These are phyloP conservation scores for Lactarius sp. DNA, from an alignment of 768 basidiomycete species.

Conservation along the genomic window DNA sequence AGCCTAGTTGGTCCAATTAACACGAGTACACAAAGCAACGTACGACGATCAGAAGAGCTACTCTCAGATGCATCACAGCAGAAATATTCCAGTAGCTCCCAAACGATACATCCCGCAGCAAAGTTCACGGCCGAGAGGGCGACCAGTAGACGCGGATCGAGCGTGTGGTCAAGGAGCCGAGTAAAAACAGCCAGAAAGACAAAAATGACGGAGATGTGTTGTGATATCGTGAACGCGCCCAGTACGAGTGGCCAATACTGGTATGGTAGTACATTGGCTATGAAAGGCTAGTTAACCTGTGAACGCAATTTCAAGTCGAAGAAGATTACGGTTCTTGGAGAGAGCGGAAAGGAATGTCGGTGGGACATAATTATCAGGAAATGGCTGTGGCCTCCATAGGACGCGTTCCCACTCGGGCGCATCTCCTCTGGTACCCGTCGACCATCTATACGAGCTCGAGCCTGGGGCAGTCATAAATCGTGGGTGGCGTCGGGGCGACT, in stretches of 20 bases:
- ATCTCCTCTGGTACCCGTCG: not conserved
- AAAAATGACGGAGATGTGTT: constrained; percentile 78
- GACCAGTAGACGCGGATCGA: constrained; percentile 68
- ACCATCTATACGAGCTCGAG: not conserved
- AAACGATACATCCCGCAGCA: constrained; percentile 53
- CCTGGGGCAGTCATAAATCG: too few relatives aligned
- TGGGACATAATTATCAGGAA: constrained; percentile 85
- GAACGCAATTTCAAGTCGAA: not conserved
- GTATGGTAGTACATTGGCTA: constrained; percentile 79
- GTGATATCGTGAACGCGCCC: constrained; percentile 70
- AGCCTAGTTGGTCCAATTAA: not conserved
- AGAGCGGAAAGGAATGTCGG: constrained; percentile 73
- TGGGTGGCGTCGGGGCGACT: too few relatives aligned
- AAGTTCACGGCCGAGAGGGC: constrained; percentile 54
- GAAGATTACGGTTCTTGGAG: constrained; percentile 58
- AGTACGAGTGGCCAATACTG: constrained; percentile 69
- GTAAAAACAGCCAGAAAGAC: constrained; percentile 80
- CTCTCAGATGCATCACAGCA: constrained; percentile 31
- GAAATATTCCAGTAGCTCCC: constrained; percentile 50
- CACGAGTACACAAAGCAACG: not conserved
- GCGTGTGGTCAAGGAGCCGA: constrained; percentile 52
- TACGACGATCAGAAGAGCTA: constrained; percentile 17
- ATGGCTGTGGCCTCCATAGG: constrained; percentile 70
- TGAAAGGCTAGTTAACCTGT: constrained; percentile 5
- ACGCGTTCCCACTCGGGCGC: constrained; percentile 56